phyloP scores from a whole-genome alignment of 345 rosid species.

The Gossypium sturtianum region DNA sequence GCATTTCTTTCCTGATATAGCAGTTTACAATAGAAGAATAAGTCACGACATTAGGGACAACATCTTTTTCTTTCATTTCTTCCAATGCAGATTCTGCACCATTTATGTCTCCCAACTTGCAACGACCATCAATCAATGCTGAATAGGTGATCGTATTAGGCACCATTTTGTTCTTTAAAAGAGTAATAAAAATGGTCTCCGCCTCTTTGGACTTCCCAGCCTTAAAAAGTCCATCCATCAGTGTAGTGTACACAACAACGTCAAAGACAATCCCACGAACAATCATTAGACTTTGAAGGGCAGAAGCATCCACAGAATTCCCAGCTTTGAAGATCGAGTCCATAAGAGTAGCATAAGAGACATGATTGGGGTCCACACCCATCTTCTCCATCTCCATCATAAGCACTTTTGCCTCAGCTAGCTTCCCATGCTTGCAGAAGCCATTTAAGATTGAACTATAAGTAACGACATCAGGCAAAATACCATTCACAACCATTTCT shows the following conservation, averaged over 20 bases:
- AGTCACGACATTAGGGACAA: slow-evolving; percentile 49
- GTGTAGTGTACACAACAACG: slow-evolving; percentile 61
- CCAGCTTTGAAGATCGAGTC: slow-evolving; percentile 65
- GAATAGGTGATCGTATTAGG: slow-evolving; percentile 61
- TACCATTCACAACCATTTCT: slow-evolving; percentile 50
- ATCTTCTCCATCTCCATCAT: slow-evolving; percentile 63
- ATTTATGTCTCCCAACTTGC: slow-evolving; percentile 67
- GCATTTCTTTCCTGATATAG: slow-evolving; percentile 67
- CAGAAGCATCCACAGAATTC: slow-evolving; percentile 46
- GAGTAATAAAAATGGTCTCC: slow-evolving; percentile 37
- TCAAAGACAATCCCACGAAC: slow-evolving; percentile 70
- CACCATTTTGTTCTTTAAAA: slow-evolving; percentile 41
- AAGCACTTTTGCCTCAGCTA: slow-evolving; percentile 53
- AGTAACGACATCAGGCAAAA: slow-evolving; percentile 73
- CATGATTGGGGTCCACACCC: slow-evolving; percentile 62
- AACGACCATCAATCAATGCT: slow-evolving; percentile 59
- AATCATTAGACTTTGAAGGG: slow-evolving; percentile 68
- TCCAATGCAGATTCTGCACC: slow-evolving; percentile 39
- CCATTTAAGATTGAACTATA: slow-evolving; percentile 64
- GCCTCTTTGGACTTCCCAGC: slow-evolving; percentile 55
- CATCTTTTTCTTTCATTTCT: slow-evolving; percentile 55
- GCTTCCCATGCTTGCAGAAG: slow-evolving; percentile 58
- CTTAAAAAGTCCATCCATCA: slow-evolving; percentile 81
- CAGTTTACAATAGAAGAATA: slow-evolving; percentile 69
- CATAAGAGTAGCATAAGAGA: slow-evolving; percentile 58